Evolutionary conservation across 2,329 filamentous ascomycete species (phyloP), one percentile per base, ranked within the genome.

Genomic region (Metarhizium anisopliae): DNA sequence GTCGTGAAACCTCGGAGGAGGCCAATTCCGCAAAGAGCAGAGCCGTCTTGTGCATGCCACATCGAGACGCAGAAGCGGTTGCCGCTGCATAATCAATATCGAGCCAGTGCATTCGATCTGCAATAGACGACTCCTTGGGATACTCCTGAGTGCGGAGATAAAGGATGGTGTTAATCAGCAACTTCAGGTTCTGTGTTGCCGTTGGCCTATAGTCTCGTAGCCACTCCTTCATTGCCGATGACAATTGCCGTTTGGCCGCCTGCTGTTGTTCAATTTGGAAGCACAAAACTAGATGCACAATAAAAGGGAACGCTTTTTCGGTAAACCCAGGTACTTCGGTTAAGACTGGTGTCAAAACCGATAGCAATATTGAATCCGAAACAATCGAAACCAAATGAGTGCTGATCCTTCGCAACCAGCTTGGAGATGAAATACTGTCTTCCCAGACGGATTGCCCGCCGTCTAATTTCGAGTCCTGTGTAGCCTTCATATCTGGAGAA

Each of bases 31-130:
- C 81, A 62, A 97, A 88, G 7, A 96, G 72, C 1, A 99, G 75
- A 3, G 93, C 90, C 5, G 88, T 89, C 67, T 94, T 94, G 67
- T 87, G 87, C 86, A 97, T 90, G 16, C 86, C 85, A 66, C 93
- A 96, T 56, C 76, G 75, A 11, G 83, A 81, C 6, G 92, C 92
- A 42, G 90, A 88, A 30, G 78, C 73, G 1, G 91, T 84, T 29
- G 87, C 86, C 58, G 80, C 72, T 2, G 83, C 69, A 60, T 87
- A 87, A 66, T 97, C 87, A 30, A 97, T 74, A 30, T 95, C 87
- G 18, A 99, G 79, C 95, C 95, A 99, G 52, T 82, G 78, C 52
- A 85, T 77, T 56, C 94, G 83, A 62, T 96, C 89, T 7, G 85
- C 85, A 61, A 89, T 86, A 0, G 90, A 95, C 0, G 75, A 73